Evolutionary conservation across 2,329 filamentous ascomycete genomes (phyloP).

Genomic region (Aspergillus jensenii): DNA sequence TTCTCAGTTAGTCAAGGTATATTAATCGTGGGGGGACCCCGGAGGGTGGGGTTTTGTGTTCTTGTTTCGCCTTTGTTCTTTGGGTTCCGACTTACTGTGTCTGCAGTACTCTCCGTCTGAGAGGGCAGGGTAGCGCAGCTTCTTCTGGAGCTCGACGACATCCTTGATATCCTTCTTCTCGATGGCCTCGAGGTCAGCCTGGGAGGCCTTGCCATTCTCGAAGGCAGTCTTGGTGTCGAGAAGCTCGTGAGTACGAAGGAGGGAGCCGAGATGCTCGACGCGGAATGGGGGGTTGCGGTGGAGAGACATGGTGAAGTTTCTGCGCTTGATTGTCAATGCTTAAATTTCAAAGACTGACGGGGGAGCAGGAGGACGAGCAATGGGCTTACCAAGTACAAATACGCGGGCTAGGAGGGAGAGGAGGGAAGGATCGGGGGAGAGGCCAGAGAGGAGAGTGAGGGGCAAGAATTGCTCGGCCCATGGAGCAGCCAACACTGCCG

Average conservation of each 20-base stretch:
- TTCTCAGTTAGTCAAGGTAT: conserved; percentile 4
- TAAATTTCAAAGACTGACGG: neutral
- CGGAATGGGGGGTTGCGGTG: conserved; percentile 61
- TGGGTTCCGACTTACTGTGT: conserved; percentile 34
- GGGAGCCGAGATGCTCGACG: conserved; percentile 70
- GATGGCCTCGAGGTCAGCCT: conserved; percentile 58
- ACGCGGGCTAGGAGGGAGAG: neutral
- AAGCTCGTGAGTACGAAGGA: conserved; percentile 65
- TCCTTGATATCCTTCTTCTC: conserved; percentile 67
- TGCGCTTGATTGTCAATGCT: neutral
- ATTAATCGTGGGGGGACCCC: neutral
- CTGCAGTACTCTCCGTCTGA: conserved; percentile 68
- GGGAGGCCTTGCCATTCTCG: conserved; percentile 55
- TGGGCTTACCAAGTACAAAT: neutral
- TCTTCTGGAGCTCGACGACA: conserved; percentile 64
- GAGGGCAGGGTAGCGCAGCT: conserved; percentile 62
- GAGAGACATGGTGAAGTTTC: conserved; percentile 28
- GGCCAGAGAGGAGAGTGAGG: neutral
- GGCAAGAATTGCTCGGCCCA: neutral
- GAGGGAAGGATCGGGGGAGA: neutral
- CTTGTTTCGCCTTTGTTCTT: neutral
- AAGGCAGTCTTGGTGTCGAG: conserved; percentile 58
- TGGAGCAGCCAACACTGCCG: neutral
- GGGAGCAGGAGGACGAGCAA: neutral
- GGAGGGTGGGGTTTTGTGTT: neutral